Conservation (phyloP, 225 moss, liverwort and hornwort genomes). For the Physcomitrium patens region DNA sequence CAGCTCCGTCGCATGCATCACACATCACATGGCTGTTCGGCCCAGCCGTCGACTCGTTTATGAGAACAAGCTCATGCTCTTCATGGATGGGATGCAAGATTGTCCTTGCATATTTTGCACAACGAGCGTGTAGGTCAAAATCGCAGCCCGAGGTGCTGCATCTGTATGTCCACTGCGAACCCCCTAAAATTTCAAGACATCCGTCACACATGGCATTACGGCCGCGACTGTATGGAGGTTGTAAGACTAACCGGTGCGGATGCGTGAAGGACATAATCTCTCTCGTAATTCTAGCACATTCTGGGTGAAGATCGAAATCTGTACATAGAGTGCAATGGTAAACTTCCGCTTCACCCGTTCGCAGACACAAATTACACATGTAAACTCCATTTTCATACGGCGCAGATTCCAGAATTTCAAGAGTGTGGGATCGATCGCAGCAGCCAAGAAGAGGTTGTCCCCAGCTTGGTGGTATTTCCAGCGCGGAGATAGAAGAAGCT, state of each 20-base stretch:
- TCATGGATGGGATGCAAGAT: conserved; percentile 54
- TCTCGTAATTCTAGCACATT: conserved; percentile 44
- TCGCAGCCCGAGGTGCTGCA: conserved; percentile 49
- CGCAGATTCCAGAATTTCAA: conserved; percentile 38
- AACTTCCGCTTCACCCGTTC: conserved; percentile 43
- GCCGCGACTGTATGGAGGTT: conserved; percentile 55
- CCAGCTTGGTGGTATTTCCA: conserved; percentile 39
- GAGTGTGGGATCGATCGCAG: conserved; percentile 31
- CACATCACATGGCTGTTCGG: conserved; percentile 41
- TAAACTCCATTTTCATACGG: conserved; percentile 54
- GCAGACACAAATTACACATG: conserved; percentile 51
- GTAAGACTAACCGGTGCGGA: conserved; percentile 46
- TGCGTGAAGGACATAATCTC: conserved; percentile 47
- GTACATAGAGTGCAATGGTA: conserved; percentile 55
- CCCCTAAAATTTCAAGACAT: conserved; percentile 49
- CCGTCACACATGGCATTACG: conserved; percentile 58
- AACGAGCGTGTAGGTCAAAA: conserved; percentile 59
- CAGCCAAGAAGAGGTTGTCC: conserved; percentile 52
- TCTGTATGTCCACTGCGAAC: conserved; percentile 59
- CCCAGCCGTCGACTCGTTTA: conserved; percentile 35
- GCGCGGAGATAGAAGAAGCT: background rate
- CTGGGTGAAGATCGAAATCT: conserved; percentile 58
- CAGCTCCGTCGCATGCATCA: conserved; percentile 40
- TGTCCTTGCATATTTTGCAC: conserved; percentile 50
- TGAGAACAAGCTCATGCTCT: conserved; percentile 55